Evolutionary conservation across 805 yeast genomes (phyloP).

Genomic region (Zygosaccharomyces gambellarensis): DNA sequence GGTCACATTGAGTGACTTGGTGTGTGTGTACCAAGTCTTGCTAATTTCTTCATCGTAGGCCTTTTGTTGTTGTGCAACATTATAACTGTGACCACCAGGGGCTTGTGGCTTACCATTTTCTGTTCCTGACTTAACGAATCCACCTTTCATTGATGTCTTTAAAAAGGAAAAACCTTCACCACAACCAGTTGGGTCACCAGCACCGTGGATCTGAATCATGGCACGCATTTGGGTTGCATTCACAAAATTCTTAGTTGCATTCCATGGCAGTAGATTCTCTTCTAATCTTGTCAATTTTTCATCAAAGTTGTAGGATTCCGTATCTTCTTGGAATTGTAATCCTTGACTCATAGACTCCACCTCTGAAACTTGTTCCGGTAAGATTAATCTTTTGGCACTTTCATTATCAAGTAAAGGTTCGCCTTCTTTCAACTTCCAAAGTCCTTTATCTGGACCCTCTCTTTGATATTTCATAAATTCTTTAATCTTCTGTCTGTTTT

Average conservation of each 20-base stretch:
- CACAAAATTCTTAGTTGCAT: conserved; percentile 81
- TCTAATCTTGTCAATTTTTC: conserved; percentile 58
- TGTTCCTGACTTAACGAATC: conserved; percentile 48
- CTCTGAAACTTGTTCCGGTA: conserved; percentile 86
- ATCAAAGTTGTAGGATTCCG: conserved; percentile 49
- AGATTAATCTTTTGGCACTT: conserved; percentile 71
- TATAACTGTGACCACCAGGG: conserved; percentile 64
- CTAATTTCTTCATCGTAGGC: conserved; percentile 87
- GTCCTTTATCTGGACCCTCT: conserved; percentile 89
- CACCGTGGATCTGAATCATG: conserved; percentile 90
- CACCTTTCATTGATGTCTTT: conserved; percentile 92
- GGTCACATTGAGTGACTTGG: conserved; percentile 47
- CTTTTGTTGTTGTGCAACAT: conserved; percentile 80
- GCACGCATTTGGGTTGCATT: conserved; percentile 95
- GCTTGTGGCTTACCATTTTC: conserved; percentile 38
- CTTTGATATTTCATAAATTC: conserved; percentile 98
- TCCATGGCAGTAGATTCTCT: conserved; percentile 92
- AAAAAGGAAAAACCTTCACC: conserved; percentile 86
- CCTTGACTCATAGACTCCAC: conserved; percentile 92
- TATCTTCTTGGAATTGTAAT: conserved; percentile 81
- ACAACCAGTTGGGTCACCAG: conserved; percentile 90
- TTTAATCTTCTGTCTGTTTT: conserved; percentile 87
- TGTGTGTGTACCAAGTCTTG: conserved; percentile 86
- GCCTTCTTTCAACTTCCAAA: conserved; percentile 77
- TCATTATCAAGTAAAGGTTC: conserved; percentile 71